These are phyloP conservation scores for Sphaerulina populicola DNA, from an alignment of 2,329 filamentous ascomycete species.

Conservation along the genomic window DNA sequence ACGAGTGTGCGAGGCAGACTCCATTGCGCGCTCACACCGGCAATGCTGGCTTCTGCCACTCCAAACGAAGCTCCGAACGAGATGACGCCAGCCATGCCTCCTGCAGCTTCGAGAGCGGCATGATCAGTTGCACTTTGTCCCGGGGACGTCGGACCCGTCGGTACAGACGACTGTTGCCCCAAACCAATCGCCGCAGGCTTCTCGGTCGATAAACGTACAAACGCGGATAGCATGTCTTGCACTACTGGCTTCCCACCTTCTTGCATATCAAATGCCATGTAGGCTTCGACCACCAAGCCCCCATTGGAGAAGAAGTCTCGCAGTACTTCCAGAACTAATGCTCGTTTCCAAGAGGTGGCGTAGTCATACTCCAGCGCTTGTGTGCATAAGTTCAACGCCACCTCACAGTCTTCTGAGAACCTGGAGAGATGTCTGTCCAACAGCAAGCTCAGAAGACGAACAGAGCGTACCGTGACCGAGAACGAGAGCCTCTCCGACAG, in stretches of 20 bases:
- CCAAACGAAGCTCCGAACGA: slow-evolving; percentile 53
- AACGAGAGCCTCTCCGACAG: slow-evolving; percentile 73
- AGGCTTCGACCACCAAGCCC: slow-evolving; percentile 68
- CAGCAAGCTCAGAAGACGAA: slow-evolving; percentile 74
- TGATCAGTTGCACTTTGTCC: slow-evolving; percentile 61
- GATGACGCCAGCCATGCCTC: slow-evolving; percentile 80
- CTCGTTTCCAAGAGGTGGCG: slow-evolving; percentile 72
- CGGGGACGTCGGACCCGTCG: slow-evolving; percentile 52
- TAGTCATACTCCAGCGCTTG: slow-evolving; percentile 80
- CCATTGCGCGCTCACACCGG: slow-evolving; percentile 83
- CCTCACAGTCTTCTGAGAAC: slow-evolving; percentile 69
- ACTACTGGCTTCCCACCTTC: slow-evolving; percentile 67
- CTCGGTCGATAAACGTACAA: slow-evolving; percentile 88
- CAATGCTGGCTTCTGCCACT: slow-evolving; percentile 56
- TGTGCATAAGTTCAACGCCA: slow-evolving; percentile 71
- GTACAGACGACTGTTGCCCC: slow-evolving; percentile 78
- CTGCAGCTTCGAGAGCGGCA: slow-evolving; percentile 72
- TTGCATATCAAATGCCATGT: slow-evolving; percentile 65
- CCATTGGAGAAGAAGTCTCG: slow-evolving; percentile 77
- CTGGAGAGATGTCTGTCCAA: slow-evolving; percentile 69
- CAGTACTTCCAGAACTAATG: slow-evolving; percentile 85
- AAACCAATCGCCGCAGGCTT: slow-evolving; percentile 83
- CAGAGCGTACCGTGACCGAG: slow-evolving; percentile 69
- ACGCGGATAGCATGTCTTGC: slow-evolving; percentile 72
- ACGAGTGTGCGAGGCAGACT: slow-evolving; percentile 79